A percentile compares a stretch with the other conserved stretches of the same genome.
phyloP scores from a whole-genome alignment of 148 eudicot genomes.

The Suaeda aralocaspica region DNA sequence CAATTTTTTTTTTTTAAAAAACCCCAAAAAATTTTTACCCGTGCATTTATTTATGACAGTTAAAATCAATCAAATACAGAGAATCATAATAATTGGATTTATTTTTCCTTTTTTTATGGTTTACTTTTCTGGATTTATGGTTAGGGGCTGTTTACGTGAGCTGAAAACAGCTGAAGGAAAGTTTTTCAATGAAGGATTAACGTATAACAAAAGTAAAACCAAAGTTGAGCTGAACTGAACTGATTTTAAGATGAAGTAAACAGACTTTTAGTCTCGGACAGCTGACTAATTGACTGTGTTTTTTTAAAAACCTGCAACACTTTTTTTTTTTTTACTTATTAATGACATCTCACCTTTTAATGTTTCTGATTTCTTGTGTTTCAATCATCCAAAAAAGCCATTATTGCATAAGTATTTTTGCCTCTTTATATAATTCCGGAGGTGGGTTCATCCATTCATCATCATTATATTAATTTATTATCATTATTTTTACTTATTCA shows the following conservation, averaged over 20 bases:
- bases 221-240: neutral
- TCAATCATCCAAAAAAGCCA: neutral
- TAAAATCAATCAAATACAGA: too few species aligned
- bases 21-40: neutral
- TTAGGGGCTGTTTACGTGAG: too few species aligned
- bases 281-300: constrained; percentile 11
- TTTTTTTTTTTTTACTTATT: neutral
- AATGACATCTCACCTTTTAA: neutral
- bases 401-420: neutral
- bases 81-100: too few species aligned
- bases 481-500: neutral
- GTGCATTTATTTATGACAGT: too few species aligned
- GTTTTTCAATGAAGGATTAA: too few species aligned
- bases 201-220: too few species aligned
- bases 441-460: neutral
- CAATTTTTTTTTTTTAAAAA: neutral
- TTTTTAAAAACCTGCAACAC: too few species aligned
- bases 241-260: neutral
- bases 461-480: neutral
- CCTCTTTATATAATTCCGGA: neutral
- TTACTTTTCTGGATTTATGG: too few species aligned
- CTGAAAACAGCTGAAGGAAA: too few species aligned
- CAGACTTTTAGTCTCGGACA: neutral
- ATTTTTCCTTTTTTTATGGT: too few species aligned
- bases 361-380: neutral